phyloP scores from a whole-genome alignment of 257 asterid species.

The Cordia subcordata region DNA sequence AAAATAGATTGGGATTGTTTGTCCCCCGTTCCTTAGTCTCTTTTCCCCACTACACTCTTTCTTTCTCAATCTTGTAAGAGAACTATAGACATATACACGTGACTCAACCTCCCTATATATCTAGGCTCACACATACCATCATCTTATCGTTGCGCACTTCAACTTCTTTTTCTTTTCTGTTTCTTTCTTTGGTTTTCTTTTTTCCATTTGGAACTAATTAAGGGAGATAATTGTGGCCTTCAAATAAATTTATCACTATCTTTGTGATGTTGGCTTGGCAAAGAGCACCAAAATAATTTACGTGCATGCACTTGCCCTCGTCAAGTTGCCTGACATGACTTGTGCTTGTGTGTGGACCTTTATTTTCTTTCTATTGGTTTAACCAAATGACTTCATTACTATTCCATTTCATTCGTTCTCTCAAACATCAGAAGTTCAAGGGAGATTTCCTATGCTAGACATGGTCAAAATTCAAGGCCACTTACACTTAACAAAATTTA shows the following conservation, averaged over 20 bases:
- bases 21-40: no score
- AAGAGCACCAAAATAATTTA: conserved; percentile 2
- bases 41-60: conserved; percentile 9
- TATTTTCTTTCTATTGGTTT: not conserved
- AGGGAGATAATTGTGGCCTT: conserved; percentile 15
- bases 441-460: not conserved
- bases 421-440: not conserved
- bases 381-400: not conserved
- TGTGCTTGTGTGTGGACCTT: not conserved
- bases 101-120: conserved; percentile 22
- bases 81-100: conserved; percentile 36
- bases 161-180: not conserved
- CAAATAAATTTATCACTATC: conserved; percentile 23
- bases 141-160: conserved; percentile 11
- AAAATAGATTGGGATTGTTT: not conserved
- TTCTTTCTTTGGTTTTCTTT: no score
- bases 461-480: not conserved
- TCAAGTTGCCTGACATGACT: not conserved
- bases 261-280: conserved; percentile 13
- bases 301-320: conserved; percentile 2
- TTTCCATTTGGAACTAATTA: not conserved
- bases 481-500: not conserved
- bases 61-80: conserved; percentile 1
- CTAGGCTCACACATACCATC: conserved; percentile 1
- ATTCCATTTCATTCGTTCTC: not conserved